These are phyloP conservation scores for Apiotrichum siamense DNA, from an alignment of 1,284 basidiomycete species.

Conservation along the genomic window DNA sequence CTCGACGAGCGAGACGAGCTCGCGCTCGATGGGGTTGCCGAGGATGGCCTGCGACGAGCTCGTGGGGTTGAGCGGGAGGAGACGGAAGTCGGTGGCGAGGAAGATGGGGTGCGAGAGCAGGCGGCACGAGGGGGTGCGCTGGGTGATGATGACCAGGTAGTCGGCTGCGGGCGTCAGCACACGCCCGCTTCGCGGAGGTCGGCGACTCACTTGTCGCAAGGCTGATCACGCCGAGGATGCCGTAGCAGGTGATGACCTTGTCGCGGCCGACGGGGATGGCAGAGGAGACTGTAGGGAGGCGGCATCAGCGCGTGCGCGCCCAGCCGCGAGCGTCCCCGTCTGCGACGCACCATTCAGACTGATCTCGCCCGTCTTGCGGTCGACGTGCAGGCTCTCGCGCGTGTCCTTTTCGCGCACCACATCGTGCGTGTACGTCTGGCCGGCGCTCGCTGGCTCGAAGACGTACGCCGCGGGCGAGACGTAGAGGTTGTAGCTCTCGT, in stretches of 20 bases:
- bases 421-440: slow-evolving; percentile 15
- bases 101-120: slow-evolving; percentile 82
- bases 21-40: slow-evolving; percentile 74
- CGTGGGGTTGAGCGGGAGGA: slow-evolving; percentile 69
- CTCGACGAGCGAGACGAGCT: slow-evolving; percentile 77
- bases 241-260: slow-evolving; percentile 57
- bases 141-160: slow-evolving; percentile 85
- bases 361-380: slow-evolving; percentile 44
- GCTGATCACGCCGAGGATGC: slow-evolving; percentile 78
- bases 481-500: slow-evolving; percentile 48
- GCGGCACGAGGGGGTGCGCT: slow-evolving; percentile 69
- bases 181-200: neutral
- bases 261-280: slow-evolving; percentile 46
- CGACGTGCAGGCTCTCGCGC: slow-evolving; percentile 47
- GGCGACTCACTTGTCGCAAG: slow-evolving; percentile 68
- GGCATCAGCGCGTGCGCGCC: no score
- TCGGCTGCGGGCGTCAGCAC: slow-evolving; percentile 59
- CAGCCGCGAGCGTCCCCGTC: no score
- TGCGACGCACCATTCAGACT: slow-evolving; percentile 42
- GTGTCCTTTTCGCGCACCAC: slow-evolving; percentile 36
- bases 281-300: slow-evolving; percentile 21
- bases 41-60: slow-evolving; percentile 58
- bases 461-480: slow-evolving; percentile 44
- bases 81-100: slow-evolving; percentile 83
- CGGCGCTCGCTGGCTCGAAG: slow-evolving; percentile 39